These are phyloP conservation scores for Krasilnikovozyma curviuscula DNA, from an alignment of 768 basidiomycete species.

Conservation along the genomic window DNA sequence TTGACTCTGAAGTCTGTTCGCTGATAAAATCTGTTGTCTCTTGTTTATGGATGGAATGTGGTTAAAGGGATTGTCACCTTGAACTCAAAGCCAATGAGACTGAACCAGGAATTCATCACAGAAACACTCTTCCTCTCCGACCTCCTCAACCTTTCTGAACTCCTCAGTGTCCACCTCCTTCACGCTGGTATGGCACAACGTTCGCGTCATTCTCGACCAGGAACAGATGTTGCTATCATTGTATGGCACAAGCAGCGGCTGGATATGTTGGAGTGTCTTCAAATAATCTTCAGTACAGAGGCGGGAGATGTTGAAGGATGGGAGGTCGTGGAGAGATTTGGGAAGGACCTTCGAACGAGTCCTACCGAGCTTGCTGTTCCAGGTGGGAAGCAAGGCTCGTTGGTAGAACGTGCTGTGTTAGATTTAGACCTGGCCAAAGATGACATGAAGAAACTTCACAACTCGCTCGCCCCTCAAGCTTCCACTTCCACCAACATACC, in stretches of 20 bases:
- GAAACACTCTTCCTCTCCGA: slow-evolving; percentile 61
- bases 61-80: slow-evolving; percentile 16
- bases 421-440: slow-evolving; percentile 41
- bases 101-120: slow-evolving; percentile 60
- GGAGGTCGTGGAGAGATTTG: slow-evolving; percentile 28
- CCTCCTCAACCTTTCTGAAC: slow-evolving; percentile 64
- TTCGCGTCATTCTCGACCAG: slow-evolving; percentile 38
- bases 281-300: slow-evolving; percentile 47
- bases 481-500: slow-evolving; percentile 19
- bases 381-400: slow-evolving; percentile 24
- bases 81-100: slow-evolving; percentile 45
- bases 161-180: slow-evolving; percentile 38
- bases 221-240: slow-evolving; percentile 45
- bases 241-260: slow-evolving; percentile 52
- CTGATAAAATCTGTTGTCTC: neutral
- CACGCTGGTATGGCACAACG: slow-evolving; percentile 3
- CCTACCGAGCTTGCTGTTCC: slow-evolving; percentile 7
- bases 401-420: slow-evolving; percentile 39
- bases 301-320: slow-evolving; percentile 12
- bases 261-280: slow-evolving; percentile 49
- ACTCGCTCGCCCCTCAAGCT: slow-evolving; percentile 36
- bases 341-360: slow-evolving; percentile 8
- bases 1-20: neutral
- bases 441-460: slow-evolving; percentile 43
- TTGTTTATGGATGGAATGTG: neutral